A percentile compares a stretch with the other conserved stretches of the same genome.
Evolutionary conservation across 2,329 filamentous ascomycete genomes (phyloP).

Genomic region (Pestalotiopsis sp.): DNA sequence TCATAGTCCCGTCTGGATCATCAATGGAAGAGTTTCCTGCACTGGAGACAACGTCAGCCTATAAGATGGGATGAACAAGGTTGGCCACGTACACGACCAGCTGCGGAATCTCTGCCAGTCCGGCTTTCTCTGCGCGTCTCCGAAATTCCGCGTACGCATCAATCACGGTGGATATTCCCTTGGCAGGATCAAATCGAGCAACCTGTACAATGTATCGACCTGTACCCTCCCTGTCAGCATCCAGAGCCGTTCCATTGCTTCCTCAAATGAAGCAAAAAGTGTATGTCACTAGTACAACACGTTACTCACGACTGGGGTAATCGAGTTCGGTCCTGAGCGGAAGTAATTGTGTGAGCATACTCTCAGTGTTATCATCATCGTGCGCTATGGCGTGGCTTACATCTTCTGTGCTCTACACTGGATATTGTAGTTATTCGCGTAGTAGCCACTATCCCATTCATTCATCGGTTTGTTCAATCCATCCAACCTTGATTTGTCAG

Average conservation of each 20-base stretch:
- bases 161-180: constrained; percentile 79
- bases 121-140: constrained; percentile 56
- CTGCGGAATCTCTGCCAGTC: constrained; percentile 62
- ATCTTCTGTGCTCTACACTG: constrained; percentile 62
- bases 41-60: constrained; percentile 38
- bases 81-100: constrained; percentile 60
- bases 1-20: constrained; percentile 73
- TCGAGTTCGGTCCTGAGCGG: constrained; percentile 50
- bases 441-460: constrained; percentile 72
- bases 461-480: constrained; percentile 77
- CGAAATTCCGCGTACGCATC: constrained; percentile 76
- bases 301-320: constrained; percentile 53
- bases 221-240: constrained; percentile 16
- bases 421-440: constrained; percentile 72
- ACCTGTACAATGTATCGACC: constrained; percentile 79
- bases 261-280: too few relatives aligned
- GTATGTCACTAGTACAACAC: background rate
- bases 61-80: background rate
- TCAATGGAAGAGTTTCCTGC: constrained; percentile 77
- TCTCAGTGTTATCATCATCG: constrained; percentile 9
- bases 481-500: constrained; percentile 58
- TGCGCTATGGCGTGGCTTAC: constrained; percentile 35
- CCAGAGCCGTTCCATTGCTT: too few relatives aligned
- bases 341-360: background rate
- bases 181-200: constrained; percentile 81